A percentile compares a stretch with the other conserved stretches of the same genome.
phyloP scores from a whole-genome alignment of 768 basidiomycete genomes.

The Leucocoprinus leucothites region DNA sequence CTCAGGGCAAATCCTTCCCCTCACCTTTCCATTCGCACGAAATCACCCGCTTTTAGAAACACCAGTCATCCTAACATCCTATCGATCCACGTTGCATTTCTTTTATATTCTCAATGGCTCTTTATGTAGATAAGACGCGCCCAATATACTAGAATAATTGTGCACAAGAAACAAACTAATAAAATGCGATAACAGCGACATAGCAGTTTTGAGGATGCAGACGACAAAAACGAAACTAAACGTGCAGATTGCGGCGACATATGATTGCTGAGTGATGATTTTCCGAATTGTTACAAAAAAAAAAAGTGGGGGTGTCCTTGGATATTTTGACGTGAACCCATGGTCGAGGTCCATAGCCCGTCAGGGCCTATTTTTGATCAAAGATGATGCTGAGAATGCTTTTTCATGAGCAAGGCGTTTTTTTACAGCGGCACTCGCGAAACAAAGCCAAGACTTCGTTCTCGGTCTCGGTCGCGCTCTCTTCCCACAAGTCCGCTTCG shows the following conservation, averaged over 20 bases:
- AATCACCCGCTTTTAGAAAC: constrained; percentile 18
- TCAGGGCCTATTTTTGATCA: background rate
- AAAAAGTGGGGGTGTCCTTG: constrained; percentile 4
- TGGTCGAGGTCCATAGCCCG: background rate
- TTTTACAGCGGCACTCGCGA: constrained; percentile 9
- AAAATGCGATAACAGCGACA: constrained; percentile 11
- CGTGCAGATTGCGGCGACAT: background rate
- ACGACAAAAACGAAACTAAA: constrained; percentile 1
- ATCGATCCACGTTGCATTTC: constrained; percentile 1
- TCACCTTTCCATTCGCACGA: constrained; percentile 18
- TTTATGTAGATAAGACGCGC: background rate
- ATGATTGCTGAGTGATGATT: constrained; percentile 12
- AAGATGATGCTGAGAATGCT: no score
- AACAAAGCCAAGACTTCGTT: constrained; percentile 7
- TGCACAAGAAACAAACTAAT: no score
- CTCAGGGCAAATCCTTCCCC: no score
- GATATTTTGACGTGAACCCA: background rate
- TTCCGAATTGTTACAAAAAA: constrained; percentile 11
- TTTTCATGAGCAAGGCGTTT: constrained; percentile 6
- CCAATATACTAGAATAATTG: constrained; percentile 11
- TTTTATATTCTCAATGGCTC: background rate
- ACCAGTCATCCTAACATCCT: no score
- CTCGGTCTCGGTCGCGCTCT: constrained; percentile 30
- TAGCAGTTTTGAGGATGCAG: constrained; percentile 4
- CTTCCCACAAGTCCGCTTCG: constrained; percentile 59